Percentiles rank a stretch among this genome's conserved stretches.
phyloP scores from a whole-genome alignment of 805 yeast species.

The Pichia membranifaciens region DNA sequence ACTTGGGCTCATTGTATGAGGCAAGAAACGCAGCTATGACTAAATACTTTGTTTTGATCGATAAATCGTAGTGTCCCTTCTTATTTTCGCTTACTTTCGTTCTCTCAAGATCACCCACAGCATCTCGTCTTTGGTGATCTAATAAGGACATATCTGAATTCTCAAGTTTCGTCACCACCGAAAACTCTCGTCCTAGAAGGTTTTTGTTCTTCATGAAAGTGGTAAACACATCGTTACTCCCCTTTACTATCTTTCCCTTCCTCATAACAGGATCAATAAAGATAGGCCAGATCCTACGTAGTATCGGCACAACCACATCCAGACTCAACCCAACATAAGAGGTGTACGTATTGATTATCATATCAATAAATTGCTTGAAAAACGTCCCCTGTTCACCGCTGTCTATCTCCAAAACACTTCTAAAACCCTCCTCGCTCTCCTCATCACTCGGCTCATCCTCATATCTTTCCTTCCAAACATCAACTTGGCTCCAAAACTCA shows the following conservation, averaged over 20 bases:
- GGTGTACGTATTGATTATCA: slow-evolving; percentile 40
- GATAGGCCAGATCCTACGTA: slow-evolving; percentile 27
- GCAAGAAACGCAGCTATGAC: slow-evolving; percentile 79
- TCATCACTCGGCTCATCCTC: neutral
- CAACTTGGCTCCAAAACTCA: slow-evolving; percentile 14
- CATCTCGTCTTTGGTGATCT: slow-evolving; percentile 9
- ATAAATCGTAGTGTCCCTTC: slow-evolving; percentile 38
- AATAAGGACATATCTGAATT: slow-evolving; percentile 12
- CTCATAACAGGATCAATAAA: slow-evolving; percentile 25
- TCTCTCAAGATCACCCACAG: neutral
- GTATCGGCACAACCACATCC: slow-evolving; percentile 28
- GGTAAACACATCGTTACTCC: slow-evolving; percentile 26
- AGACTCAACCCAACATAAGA: slow-evolving; percentile 43
- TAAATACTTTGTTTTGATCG: slow-evolving; percentile 61
- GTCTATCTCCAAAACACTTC: slow-evolving; percentile 11
- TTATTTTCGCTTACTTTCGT: slow-evolving; percentile 1
- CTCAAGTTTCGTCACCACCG: slow-evolving; percentile 20
- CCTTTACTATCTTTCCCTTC: slow-evolving; percentile 16
- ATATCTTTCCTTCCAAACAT: neutral
- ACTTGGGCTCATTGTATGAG: slow-evolving; percentile 64
- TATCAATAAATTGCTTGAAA: slow-evolving; percentile 31
- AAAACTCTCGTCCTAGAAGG: slow-evolving; percentile 22
- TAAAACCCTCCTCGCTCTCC: neutral
- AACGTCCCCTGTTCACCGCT: slow-evolving; percentile 17
- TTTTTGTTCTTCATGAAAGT: slow-evolving; percentile 24